phyloP scores from a whole-genome alignment of 345 rosid genomes.

The Salix brachista region DNA sequence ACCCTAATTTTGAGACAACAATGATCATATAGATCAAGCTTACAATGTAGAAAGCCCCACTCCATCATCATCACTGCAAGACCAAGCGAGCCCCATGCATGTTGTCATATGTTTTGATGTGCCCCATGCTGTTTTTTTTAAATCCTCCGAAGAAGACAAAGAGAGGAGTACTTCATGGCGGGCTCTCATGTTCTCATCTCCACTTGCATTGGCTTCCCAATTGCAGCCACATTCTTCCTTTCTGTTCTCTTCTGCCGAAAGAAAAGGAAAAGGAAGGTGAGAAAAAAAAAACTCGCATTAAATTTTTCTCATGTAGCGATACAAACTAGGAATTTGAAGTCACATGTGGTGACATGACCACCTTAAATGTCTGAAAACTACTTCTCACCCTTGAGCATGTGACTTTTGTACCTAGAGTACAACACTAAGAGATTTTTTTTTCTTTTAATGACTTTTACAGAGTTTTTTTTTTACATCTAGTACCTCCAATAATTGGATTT shows the following conservation, averaged over 20 bases:
- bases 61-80: conserved; percentile 14
- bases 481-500: too few species aligned
- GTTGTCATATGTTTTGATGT: conserved; percentile 9
- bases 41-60: conserved; percentile 18
- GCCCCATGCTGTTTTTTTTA: not conserved
- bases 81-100: conserved; percentile 15
- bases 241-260: conserved; percentile 25
- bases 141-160: not conserved
- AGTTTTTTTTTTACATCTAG: not conserved
- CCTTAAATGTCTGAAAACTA: conserved; percentile 11
- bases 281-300: conserved; percentile 1
- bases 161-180: conserved; percentile 17
- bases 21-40: conserved; percentile 37
- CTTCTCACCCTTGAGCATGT: conserved; percentile 6
- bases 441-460: not conserved
- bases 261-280: not conserved
- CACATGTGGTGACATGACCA: conserved; percentile 24
- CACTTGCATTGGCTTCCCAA: conserved; percentile 12
- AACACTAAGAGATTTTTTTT: not conserved
- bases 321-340: conserved; percentile 7
- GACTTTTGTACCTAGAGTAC: conserved; percentile 1
- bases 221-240: conserved; percentile 29
- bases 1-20: conserved; percentile 34
- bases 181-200: conserved; percentile 27
- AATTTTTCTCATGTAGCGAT: not conserved